Base-by-base conservation (phyloP, 2,329 filamentous ascomycete species). In the Helicocarpus griseus region DNA sequence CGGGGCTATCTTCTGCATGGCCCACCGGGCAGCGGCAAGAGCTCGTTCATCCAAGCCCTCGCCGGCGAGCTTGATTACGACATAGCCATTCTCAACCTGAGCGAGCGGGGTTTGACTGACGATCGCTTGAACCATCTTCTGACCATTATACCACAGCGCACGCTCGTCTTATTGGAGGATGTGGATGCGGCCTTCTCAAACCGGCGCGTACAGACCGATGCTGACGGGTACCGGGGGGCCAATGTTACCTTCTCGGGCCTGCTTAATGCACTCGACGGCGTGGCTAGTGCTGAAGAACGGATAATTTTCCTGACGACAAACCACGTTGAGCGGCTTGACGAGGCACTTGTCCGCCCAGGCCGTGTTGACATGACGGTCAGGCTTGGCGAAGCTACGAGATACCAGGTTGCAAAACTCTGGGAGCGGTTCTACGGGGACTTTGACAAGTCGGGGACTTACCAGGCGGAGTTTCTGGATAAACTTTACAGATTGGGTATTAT, bases 241-340 rank as follows among this genome's bases (percentile, higher is more conserved):
- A 93, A 87, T 17, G 90, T 96, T 22, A 98, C 93, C 0, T 97
- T 96, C 62, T 97, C 91, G 0, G 91, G 91, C 0, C 73, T 97
- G 19, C 73, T 97, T 35, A 90, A 90, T 61, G 86, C 87, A 0
- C 69, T 91, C 13, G 93, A 98, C 57, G 93, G 93, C 1, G 82
- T 97, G n/a, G 89, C 89, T 5, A 94, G 90, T 48, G 88, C 89
- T 11, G 93, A 97, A 66, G 91, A 97, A 72, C 81, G 93, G 49
- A 87, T 98, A 56, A 83, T 94, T 1, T 95, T 98, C 68, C 76
- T 95, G 56, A 98, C 93, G 1, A 95, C 91, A 19, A 98, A 98
- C 63, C 89, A 96, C 63, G 82, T 95, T 35, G 89, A 96, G 58
- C 80, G 88, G 38, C 78, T 97, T 1, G 89, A 96, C 62, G 85